Evolutionary conservation across 495 filamentous ascomycete species (phyloP), one percentile per base, ranked within the genome.

Genomic region (Penicillium nucicola): DNA sequence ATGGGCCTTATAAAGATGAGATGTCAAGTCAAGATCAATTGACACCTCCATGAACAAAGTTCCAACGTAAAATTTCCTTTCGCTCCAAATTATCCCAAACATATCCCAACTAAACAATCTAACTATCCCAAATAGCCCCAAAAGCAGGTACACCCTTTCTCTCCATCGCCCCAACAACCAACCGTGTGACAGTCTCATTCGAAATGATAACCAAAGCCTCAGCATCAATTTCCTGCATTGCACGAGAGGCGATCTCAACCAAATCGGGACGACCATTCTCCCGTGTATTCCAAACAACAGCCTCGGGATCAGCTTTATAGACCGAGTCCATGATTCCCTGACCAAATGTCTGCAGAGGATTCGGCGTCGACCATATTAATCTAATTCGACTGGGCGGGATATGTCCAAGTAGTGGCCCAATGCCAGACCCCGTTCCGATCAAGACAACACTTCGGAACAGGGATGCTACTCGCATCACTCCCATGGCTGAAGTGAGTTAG

Each of bases 381-480:
- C 76, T 70, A 15, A 67, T 67, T 37, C 65, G 71, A 34, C 51
- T 40, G 15, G 52, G 32, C 23, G 52, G 52, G 14, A 43, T 37
- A 20, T 51, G 53, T 13, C 53, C 53, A 5, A 59, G 46, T 5
- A 55, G 34, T 11, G 56, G 85, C 0, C 84, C 85, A 52, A 89
- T 88, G 17, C 86, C 86, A 15, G 82, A 86, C 32, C 86, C 86
- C 0, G 86, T 89, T 5, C 80, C 78, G 19, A 89, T 79, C 41
- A 89, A 58, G 22, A 89, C 74, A 42, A 84, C 69, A 8, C 71
- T 72, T 17, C 59, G 56, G 72, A 89, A 89, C 2, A 88, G 64
- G 23, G 66, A 71, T 1, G 83, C 79, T 20, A 84, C 74, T 62
- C 80, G 79, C 51, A 88, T 73, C n/a, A 89, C 79, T 40, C 84